These are phyloP conservation scores for Saccharomycopsis sp. DNA, from an alignment of 805 yeast species.

Conservation along the genomic window DNA sequence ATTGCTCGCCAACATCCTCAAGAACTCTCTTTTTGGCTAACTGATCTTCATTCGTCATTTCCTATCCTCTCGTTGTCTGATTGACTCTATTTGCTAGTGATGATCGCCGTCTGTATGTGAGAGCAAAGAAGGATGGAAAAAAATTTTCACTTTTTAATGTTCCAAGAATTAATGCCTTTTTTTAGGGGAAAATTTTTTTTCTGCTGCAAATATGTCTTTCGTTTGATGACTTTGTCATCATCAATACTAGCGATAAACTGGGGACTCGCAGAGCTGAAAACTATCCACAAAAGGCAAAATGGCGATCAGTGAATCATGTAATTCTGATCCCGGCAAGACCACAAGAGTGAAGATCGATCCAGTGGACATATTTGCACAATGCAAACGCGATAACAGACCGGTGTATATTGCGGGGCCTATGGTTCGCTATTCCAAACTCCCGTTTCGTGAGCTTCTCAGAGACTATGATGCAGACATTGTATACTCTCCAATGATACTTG, in stretches of 20 bases:
- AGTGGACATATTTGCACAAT: conserved; percentile 40
- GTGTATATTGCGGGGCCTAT: conserved; percentile 83
- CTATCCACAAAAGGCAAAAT: no score
- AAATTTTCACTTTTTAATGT: neutral
- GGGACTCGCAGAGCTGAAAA: no score
- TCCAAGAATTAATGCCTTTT: neutral
- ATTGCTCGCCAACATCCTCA: conserved; percentile 1
- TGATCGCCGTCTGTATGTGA: neutral
- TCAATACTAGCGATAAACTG: conserved; percentile 1
- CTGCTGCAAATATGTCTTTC: neutral
- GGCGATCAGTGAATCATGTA: no score
- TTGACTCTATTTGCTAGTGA: no score
- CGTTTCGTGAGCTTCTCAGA: conserved; percentile 76
- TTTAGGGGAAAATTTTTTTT: conserved; percentile 1
- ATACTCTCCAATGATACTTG: conserved; percentile 94
- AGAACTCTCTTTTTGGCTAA: neutral
- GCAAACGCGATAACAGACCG: conserved; percentile 44
- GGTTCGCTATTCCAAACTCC: conserved; percentile 94
- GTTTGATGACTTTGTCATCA: neutral
- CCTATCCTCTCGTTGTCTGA: neutral
- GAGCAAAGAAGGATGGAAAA: neutral
- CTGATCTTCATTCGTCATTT: neutral
- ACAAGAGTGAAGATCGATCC: conserved; percentile 37
- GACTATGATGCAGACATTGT: conserved; percentile 74
- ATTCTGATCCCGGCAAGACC: neutral